These are phyloP conservation scores for Mrakia blollopis DNA, from an alignment of 768 basidiomycete genomes.

Conservation along the genomic window DNA sequence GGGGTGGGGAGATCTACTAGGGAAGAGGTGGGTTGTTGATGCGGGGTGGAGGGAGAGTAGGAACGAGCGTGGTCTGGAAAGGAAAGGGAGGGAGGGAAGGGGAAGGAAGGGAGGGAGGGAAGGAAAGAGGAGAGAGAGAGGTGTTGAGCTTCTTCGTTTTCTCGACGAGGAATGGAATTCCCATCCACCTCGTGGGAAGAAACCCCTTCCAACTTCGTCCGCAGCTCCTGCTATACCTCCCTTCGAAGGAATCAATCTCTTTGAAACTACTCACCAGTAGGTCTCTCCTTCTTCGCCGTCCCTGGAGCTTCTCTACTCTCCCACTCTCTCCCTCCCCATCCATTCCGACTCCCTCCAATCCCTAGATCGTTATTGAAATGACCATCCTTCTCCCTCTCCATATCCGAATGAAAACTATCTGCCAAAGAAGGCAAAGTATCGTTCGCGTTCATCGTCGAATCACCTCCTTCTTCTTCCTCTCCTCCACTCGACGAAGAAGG, in stretches of 20 bases:
- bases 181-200: too few species aligned
- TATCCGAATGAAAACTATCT: constrained; percentile 27
- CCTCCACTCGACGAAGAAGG: background rate
- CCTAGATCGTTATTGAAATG: background rate
- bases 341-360: background rate
- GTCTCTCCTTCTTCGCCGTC: constrained; percentile 14
- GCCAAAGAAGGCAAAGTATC: constrained; percentile 24
- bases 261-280: too few species aligned
- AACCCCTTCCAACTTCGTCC: too few species aligned
- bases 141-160: too few species aligned
- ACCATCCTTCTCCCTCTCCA: constrained; percentile 21
- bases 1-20: constrained; percentile 18
- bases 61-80: background rate
- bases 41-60: background rate
- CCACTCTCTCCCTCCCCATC: background rate
- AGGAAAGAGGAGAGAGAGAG: too few species aligned
- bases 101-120: too few species aligned
- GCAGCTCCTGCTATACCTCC: too few species aligned
- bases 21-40: constrained; percentile 4
- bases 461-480: background rate
- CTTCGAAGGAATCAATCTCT: too few species aligned
- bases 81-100: background rate
- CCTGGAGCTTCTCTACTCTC: background rate
- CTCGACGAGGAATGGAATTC: too few species aligned
- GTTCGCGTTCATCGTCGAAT: constrained; percentile 7